A percentile compares a stretch with the other conserved stretches of the same genome.
These are phyloP conservation scores for Pyrus hybrid DNA, from an alignment of 331 rosid genomes.

Conservation along the genomic window DNA sequence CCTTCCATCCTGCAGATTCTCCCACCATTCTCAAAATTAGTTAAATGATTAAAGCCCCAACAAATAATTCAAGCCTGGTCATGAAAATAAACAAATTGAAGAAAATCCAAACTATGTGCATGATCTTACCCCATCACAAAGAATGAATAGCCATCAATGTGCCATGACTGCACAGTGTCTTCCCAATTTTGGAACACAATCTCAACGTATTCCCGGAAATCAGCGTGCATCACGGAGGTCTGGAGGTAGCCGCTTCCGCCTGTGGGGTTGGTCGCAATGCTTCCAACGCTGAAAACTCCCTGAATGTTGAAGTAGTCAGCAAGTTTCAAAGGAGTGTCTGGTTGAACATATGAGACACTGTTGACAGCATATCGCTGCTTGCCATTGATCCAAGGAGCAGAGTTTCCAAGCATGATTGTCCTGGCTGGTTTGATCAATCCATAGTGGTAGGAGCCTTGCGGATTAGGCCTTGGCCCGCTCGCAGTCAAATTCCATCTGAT, in stretches of 20 bases:
- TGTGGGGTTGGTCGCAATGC: slow-evolving; percentile 55
- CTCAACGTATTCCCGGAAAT: slow-evolving; percentile 72
- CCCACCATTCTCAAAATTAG: slow-evolving; percentile 5
- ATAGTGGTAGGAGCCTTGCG: slow-evolving; percentile 93
- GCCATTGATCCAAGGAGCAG: slow-evolving; percentile 77
- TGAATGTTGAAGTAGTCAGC: slow-evolving; percentile 78
- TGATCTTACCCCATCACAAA: slow-evolving; percentile 82
- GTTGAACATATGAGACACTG: slow-evolving; percentile 56
- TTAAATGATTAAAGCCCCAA: background rate
- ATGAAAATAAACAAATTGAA: too few relatives aligned
- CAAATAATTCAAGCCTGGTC: too few relatives aligned
- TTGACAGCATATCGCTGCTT: slow-evolving; percentile 93
- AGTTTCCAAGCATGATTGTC: slow-evolving; percentile 77
- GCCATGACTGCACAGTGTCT: slow-evolving; percentile 82
- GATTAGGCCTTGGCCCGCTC: slow-evolving; percentile 97
- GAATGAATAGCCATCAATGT: slow-evolving; percentile 81
- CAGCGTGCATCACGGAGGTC: slow-evolving; percentile 75
- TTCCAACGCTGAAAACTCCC: slow-evolving; percentile 77
- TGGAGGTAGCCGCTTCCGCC: slow-evolving; percentile 70
- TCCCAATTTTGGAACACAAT: slow-evolving; percentile 97
- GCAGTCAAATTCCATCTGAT: slow-evolving; percentile 88
- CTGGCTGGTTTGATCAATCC: slow-evolving; percentile 71
- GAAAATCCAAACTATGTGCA: background rate
- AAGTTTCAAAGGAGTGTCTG: slow-evolving; percentile 84
- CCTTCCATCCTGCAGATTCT: slow-evolving; percentile 62